Conservation (phyloP, 192 early-diverging fungal species). For the Irineochytrium annulatum region DNA sequence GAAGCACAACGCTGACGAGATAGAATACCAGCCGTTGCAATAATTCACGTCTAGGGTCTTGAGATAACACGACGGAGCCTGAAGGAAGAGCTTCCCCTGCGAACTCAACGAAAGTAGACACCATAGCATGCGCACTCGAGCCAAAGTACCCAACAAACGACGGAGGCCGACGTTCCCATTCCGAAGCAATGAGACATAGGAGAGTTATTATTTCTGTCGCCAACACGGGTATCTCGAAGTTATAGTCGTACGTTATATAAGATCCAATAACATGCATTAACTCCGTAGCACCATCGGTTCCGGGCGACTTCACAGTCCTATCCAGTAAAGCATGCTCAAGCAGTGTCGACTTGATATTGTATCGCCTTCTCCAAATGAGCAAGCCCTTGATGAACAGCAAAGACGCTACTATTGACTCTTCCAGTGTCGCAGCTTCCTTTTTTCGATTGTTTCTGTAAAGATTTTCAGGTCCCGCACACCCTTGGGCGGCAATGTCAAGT, state of each 20-base stretch:
- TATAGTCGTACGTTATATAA: conserved; percentile 41
- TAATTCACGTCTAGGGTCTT: conserved; percentile 12
- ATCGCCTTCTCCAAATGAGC: conserved; percentile 23
- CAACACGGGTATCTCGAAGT: conserved; percentile 25
- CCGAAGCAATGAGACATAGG: conserved; percentile 36
- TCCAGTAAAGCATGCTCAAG: conserved; percentile 47
- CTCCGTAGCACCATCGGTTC: conserved; percentile 22
- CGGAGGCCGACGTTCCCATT: conserved; percentile 42
- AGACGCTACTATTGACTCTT: conserved; percentile 34
- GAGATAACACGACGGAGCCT: too few relatives aligned
- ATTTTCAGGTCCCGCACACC: conserved; percentile 18
- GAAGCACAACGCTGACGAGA: conserved; percentile 33
- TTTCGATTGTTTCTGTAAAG: conserved; percentile 11
- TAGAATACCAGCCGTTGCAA: conserved; percentile 35
- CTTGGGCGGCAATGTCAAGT: conserved; percentile 33
- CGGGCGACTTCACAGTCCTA: conserved; percentile 15
- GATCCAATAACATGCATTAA: conserved; percentile 43
- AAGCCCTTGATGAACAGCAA: conserved; percentile 35
- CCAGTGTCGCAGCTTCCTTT: conserved; percentile 19
- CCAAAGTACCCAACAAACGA: conserved; percentile 53
- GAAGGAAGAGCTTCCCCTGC: background rate
- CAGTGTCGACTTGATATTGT: conserved; percentile 16
- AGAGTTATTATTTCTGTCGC: conserved; percentile 38
- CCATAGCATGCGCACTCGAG: conserved; percentile 22
- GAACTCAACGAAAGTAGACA: conserved; percentile 27